phyloP scores from a whole-genome alignment of 306 rosid genomes.

The Chamaecrista fasciculata region DNA sequence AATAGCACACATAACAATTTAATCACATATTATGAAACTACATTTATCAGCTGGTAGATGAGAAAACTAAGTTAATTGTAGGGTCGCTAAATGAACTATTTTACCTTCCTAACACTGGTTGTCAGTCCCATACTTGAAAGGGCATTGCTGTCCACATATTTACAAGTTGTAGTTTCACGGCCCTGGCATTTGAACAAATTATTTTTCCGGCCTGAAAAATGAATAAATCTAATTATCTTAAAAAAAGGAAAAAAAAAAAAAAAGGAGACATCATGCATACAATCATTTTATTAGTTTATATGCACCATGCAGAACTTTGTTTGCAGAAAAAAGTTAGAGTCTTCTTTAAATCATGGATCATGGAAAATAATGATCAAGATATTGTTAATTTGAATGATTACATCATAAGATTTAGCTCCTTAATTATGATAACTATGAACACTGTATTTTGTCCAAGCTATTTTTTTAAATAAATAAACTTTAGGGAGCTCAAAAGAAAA shows the following conservation, averaged over 20 bases:
- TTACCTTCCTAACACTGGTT: conserved; percentile 87
- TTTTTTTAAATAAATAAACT: too few relatives aligned
- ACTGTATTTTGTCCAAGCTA: too few relatives aligned
- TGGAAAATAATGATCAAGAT: too few relatives aligned
- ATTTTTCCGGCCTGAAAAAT: conserved; percentile 49
- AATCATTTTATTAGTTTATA: conserved; percentile 11
- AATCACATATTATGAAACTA: background rate
- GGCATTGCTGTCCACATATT: conserved; percentile 57
- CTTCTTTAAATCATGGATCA: conserved; percentile 2
- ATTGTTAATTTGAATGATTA: background rate
- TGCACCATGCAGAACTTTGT: conserved; percentile 3
- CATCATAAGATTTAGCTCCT: background rate
- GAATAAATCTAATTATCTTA: too few relatives aligned
- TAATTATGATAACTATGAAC: background rate
- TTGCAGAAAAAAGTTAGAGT: background rate
- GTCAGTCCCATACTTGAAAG: conserved; percentile 82
- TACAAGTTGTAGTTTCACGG: conserved; percentile 53
- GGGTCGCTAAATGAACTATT: background rate
- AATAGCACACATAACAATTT: background rate
- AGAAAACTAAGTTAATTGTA: background rate
- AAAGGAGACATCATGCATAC: background rate
- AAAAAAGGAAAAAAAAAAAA: too few relatives aligned
- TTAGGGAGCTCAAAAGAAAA: too few relatives aligned
- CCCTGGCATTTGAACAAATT: conserved; percentile 38
- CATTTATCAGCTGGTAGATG: background rate